Evolutionary conservation across 441 rosid species (phyloP).

Genomic region (Syzygium malaccense): DNA sequence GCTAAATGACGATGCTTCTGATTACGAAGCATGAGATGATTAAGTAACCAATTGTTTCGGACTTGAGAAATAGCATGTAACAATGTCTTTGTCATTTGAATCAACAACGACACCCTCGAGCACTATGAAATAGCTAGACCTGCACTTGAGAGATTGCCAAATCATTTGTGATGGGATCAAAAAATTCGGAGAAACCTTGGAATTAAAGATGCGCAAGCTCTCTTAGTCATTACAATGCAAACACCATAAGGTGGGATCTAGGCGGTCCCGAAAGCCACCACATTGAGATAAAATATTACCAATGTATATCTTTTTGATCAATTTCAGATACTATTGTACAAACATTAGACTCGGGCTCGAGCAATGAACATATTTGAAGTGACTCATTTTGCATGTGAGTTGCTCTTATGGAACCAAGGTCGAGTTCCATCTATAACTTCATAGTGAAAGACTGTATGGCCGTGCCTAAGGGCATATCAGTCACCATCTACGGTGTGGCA

Average conservation of each 20-base stretch:
- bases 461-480: neutral
- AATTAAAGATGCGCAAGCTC: neutral
- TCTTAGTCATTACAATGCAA: neutral
- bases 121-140: neutral
- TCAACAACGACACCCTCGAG: neutral
- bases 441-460: neutral
- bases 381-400: neutral
- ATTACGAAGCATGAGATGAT: neutral
- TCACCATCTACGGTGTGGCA: neutral
- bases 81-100: neutral
- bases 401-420: neutral
- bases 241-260: neutral
- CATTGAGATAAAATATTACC: neutral
- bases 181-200: neutral
- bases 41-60: neutral
- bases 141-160: neutral
- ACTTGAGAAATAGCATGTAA: neutral
- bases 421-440: neutral
- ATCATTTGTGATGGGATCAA: neutral
- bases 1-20: neutral
- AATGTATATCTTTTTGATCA: neutral
- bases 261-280: neutral
- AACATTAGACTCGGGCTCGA: neutral
- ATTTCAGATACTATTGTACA: neutral
- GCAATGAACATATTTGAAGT: neutral